Evolutionary conservation across 345 rosid species (phyloP).

Genomic region (Salix caprea): DNA sequence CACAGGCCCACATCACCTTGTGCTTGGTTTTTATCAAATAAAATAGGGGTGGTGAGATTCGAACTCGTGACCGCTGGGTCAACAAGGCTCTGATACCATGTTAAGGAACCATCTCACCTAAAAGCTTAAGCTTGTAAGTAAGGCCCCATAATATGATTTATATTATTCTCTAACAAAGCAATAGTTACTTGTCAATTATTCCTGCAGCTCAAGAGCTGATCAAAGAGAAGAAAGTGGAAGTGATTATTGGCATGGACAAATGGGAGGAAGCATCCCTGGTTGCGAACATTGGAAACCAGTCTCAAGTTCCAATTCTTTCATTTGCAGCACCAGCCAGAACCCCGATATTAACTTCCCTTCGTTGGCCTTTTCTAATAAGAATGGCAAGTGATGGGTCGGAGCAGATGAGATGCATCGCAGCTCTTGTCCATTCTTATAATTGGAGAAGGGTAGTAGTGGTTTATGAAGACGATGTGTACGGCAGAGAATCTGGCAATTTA

Average conservation of each 20-base stretch:
- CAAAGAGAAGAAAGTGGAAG: constrained; percentile 29
- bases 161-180: no score
- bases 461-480: constrained; percentile 35
- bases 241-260: constrained; percentile 42
- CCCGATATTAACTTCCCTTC: constrained; percentile 17
- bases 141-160: no score
- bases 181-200: neutral
- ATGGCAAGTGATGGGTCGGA: constrained; percentile 32
- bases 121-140: no score
- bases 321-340: constrained; percentile 27
- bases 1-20: no score
- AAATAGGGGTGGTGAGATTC: no score
- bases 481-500: constrained; percentile 28
- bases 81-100: no score
- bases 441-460: constrained; percentile 39
- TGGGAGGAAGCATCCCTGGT: constrained; percentile 49
- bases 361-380: constrained; percentile 38
- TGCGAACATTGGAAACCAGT: constrained; percentile 30
- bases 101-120: no score
- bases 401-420: constrained; percentile 41
- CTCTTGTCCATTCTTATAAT: constrained; percentile 21
- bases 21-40: no score
- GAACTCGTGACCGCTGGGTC: no score
- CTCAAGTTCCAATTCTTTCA: constrained; percentile 41
- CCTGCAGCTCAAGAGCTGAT: constrained; percentile 38